Evolutionary conservation across 2,329 filamentous ascomycete genomes (phyloP).

Genomic region (Periconia sp.): DNA sequence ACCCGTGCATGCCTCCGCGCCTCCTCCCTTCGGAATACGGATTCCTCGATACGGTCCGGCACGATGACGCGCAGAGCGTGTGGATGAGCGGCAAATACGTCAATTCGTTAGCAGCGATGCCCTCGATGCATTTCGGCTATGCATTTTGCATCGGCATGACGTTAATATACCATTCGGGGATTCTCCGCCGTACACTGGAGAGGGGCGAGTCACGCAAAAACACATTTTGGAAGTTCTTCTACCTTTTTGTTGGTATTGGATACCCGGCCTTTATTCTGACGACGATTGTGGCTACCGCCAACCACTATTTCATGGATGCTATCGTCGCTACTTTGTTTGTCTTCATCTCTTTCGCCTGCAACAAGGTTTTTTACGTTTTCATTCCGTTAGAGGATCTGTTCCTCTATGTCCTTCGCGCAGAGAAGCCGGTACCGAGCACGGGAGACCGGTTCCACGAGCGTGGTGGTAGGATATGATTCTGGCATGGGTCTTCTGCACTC

Average conservation of each 20-base stretch:
- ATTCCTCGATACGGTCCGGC: conserved; percentile 55
- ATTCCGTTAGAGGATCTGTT: conserved; percentile 60
- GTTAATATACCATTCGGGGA: conserved; percentile 59
- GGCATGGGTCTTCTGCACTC: no score
- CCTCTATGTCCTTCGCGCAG: conserved; percentile 55
- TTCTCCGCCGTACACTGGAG: conserved; percentile 52
- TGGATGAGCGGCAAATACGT: conserved; percentile 56
- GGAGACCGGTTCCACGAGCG: conserved; percentile 52
- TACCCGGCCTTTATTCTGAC: conserved; percentile 62
- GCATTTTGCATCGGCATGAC: conserved; percentile 60
- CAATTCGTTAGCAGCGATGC: conserved; percentile 55
- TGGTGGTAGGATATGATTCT: conserved; percentile 41
- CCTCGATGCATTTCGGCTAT: conserved; percentile 62
- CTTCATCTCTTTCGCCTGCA: conserved; percentile 54
- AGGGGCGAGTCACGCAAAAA: conserved; percentile 51
- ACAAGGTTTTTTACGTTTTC: conserved; percentile 58
- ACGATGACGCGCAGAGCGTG: conserved; percentile 54
- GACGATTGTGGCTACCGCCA: conserved; percentile 67
- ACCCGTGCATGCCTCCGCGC: conserved; percentile 58
- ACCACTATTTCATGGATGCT: conserved; percentile 66
- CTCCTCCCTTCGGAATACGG: conserved; percentile 53
- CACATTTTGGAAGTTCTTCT: conserved; percentile 50
- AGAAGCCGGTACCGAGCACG: conserved; percentile 63
- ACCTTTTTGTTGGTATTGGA: conserved; percentile 54
- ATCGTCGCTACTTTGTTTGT: conserved; percentile 58